Evolutionary conservation across 768 basidiomycete genomes (phyloP), one percentile per base, ranked within the genome.

Genomic region (Lyophyllum atratum): DNA sequence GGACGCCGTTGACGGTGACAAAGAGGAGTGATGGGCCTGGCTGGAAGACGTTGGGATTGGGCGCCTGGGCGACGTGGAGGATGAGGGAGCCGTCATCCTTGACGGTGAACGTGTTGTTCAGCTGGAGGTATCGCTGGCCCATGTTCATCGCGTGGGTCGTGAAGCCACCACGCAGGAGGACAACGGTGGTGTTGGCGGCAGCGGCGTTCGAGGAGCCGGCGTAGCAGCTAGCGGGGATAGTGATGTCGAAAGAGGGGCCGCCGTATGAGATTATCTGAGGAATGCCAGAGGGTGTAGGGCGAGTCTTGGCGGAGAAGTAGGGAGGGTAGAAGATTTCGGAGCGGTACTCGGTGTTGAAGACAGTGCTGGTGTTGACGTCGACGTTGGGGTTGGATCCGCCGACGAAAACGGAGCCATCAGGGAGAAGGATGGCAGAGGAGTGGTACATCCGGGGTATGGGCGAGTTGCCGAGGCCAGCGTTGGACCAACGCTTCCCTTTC

Each of bases 361-460:
- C 37, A 10, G 82, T 80, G n/a, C 75, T 70, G 31, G 75, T 58
- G 64, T 89, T 87, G 58, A 89, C 87, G 64, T 98, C 95, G 31
- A 90, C 78, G 66, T 95, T 95, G 1, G 95, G 95, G 74, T 98
- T 98, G 29, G 92, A 93, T 7, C 96, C 96, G 28, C 92, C 93
- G 61, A 96, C 82, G 48, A 97, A 71, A 34, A 98, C 87, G 2
- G 90, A 91, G 1, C 84, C 92, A 58, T 91, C 94, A 9, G 93
- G 89, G 15, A 98, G 84, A 24, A 98, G 82, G n/a, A 95, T 81
- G 9, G 93, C 95, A 0, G 85, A 83, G 0, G 94, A 96, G 74
- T 98, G 96, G 73, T 98, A 98, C 66, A 98, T 72, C 52, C 95
- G 81, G 44, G 94, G 79, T 57, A 95, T 87, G 14, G 62, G 77